Conservation (phyloP, 495 filamentous ascomycete species). For the Elaphomyces granulatus region DNA sequence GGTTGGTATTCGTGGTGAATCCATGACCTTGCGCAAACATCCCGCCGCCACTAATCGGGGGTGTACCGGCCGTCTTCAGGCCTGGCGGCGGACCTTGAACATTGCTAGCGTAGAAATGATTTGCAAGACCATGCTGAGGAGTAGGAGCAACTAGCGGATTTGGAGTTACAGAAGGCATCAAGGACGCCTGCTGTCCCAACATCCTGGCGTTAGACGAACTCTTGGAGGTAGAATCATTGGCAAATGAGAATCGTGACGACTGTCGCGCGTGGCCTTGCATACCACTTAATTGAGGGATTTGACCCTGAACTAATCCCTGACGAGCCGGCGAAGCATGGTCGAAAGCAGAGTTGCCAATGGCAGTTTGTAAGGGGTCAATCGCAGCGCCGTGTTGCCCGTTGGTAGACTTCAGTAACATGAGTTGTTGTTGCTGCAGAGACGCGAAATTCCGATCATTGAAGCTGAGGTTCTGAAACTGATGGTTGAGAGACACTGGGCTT, state of each 20-base stretch:
- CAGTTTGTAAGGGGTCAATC: conserved; percentile 43
- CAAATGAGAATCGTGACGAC: conserved; percentile 77
- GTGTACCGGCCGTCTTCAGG: conserved; percentile 84
- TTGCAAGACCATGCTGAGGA: conserved; percentile 29
- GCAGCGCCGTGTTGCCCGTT: conserved; percentile 39
- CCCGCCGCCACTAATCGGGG: conserved; percentile 62
- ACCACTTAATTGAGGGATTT: conserved; percentile 34
- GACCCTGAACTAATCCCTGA: conserved; percentile 45
- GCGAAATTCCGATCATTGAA: conserved; percentile 59
- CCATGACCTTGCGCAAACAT: conserved; percentile 68
- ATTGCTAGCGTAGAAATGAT: conserved; percentile 34
- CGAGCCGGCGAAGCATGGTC: conserved; percentile 29
- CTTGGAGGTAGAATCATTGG: conserved; percentile 70
- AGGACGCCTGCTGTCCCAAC: conserved; percentile 75
- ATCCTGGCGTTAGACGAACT: conserved; percentile 69
- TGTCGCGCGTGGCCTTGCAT: conserved; percentile 69
- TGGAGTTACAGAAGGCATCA: conserved; percentile 61
- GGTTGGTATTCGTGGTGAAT: conserved; percentile 52
- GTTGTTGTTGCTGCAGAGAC: conserved; percentile 64
- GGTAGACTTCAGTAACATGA: conserved; percentile 50
- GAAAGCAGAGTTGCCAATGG: conserved; percentile 24
- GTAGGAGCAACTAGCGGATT: conserved; percentile 45
- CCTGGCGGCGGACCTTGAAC: conserved; percentile 91
- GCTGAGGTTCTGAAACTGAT: conserved; percentile 40
- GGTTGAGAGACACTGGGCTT: conserved; percentile 33